A percentile compares a stretch with the other conserved stretches of the same genome.
Evolutionary conservation across 495 filamentous ascomycete genomes (phyloP).

Genomic region (Ascobolus immersus): DNA sequence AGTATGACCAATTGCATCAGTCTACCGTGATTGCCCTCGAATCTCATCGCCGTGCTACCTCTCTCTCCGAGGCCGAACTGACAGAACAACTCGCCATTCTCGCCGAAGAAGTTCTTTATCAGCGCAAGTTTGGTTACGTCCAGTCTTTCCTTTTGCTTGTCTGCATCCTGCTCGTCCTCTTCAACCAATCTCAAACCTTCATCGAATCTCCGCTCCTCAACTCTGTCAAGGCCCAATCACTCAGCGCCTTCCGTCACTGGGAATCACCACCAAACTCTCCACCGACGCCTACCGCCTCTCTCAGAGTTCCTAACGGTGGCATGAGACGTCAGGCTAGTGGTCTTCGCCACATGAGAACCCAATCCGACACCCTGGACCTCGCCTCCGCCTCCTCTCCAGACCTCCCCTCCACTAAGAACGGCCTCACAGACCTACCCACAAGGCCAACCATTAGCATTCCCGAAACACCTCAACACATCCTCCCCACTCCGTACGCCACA

Average conservation of each 20-base stretch:
- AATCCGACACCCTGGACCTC: no score
- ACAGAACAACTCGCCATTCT: conserved; percentile 64
- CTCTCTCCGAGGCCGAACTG: conserved; percentile 60
- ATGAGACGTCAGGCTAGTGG: no score
- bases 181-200: conserved; percentile 23
- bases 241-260: not conserved
- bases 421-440: no score
- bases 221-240: not conserved
- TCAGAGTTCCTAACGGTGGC: no score
- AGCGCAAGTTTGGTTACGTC: conserved; percentile 78
- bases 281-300: no score
- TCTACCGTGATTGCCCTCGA: conserved; percentile 79
- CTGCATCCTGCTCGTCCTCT: conserved; percentile 69
- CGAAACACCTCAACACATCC: no score
- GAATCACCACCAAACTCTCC: not conserved
- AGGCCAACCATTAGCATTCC: no score
- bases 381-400: no score
- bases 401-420: no score
- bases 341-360: no score
- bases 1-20: conserved; percentile 94
- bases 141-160: conserved; percentile 68
- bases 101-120: conserved; percentile 83
- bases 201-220: not conserved
- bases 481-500: no score
- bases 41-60: conserved; percentile 53